Conservation (phyloP, 345 rosid species). For the Cardamine occulta region DNA sequence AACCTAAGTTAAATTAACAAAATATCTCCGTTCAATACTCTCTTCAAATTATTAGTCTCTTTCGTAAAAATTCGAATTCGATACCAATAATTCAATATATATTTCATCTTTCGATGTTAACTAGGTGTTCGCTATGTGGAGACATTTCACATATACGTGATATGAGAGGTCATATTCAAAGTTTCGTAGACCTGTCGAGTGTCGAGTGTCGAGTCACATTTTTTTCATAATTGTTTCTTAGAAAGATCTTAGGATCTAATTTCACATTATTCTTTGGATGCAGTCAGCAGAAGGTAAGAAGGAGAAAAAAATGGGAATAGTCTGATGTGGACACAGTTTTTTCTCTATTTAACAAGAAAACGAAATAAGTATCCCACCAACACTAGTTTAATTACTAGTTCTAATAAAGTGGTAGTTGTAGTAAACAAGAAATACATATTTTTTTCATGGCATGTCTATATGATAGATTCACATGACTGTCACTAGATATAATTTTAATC, state of each 20-base stretch:
- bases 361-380: slow-evolving; percentile 1
- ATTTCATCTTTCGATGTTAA: slow-evolving; percentile 21
- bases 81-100: slow-evolving; percentile 24
- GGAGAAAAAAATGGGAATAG: neutral
- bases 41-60: neutral
- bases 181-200: slow-evolving; percentile 13
- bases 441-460: neutral
- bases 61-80: neutral
- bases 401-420: slow-evolving; percentile 7
- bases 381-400: slow-evolving; percentile 10
- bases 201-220: neutral
- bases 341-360: neutral
- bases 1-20: neutral
- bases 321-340: neutral
- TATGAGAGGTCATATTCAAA: slow-evolving; percentile 31
- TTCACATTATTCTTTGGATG: slow-evolving; percentile 3
- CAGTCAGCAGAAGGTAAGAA: neutral
- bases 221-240: neutral
- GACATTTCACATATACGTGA: slow-evolving; percentile 29
- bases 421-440: neutral
- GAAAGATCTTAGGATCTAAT: slow-evolving; percentile 9
- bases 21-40: neutral
- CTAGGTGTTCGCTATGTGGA: slow-evolving; percentile 24
- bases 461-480: neutral
- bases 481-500: neutral